A percentile compares a stretch with the other conserved stretches of the same genome.
Conservation (phyloP, 169 alveolate species). For the Eimeria maxima region DNA sequence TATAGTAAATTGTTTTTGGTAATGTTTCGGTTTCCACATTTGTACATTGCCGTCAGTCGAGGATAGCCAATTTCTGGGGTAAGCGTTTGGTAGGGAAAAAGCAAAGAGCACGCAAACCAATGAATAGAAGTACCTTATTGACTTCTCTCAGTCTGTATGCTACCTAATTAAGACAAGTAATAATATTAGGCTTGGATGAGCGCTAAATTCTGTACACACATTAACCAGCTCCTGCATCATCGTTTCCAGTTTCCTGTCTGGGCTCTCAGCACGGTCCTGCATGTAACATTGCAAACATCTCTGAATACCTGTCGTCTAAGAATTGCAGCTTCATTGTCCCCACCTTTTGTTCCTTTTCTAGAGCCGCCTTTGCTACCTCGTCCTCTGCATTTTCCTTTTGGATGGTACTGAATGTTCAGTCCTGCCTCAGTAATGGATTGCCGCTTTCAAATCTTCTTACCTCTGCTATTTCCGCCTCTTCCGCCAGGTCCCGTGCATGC, state of each 20-base stretch:
- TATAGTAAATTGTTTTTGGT: neutral
- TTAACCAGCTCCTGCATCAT: conserved; percentile 73
- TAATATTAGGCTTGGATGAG: neutral
- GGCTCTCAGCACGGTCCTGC: conserved; percentile 64
- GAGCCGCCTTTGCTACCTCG: conserved; percentile 72
- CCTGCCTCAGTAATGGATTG: neutral
- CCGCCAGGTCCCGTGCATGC: conserved; percentile 74
- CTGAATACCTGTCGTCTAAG: neutral
- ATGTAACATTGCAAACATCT: neutral
- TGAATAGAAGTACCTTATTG: conserved; percentile 55
- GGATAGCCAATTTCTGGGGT: conserved; percentile 66
- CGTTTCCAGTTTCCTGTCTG: conserved; percentile 66
- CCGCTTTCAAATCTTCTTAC: neutral
- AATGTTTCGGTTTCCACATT: neutral
- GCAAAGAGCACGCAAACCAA: no score
- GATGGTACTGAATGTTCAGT: neutral
- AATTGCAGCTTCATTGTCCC: neutral
- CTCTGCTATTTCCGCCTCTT: conserved; percentile 80
- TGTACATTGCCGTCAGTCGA: neutral
- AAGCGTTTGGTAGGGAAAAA: neutral
- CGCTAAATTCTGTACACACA: neutral
- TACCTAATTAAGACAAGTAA: conserved; percentile 5
- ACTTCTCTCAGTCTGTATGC: conserved; percentile 77
- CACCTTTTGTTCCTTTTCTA: conserved; percentile 74
- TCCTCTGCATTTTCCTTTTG: conserved; percentile 79